A percentile compares a stretch with the other conserved stretches of the same genome.
Evolutionary conservation across 2,329 filamentous ascomycete species (phyloP).

Genomic region (Botrytis fabae): DNA sequence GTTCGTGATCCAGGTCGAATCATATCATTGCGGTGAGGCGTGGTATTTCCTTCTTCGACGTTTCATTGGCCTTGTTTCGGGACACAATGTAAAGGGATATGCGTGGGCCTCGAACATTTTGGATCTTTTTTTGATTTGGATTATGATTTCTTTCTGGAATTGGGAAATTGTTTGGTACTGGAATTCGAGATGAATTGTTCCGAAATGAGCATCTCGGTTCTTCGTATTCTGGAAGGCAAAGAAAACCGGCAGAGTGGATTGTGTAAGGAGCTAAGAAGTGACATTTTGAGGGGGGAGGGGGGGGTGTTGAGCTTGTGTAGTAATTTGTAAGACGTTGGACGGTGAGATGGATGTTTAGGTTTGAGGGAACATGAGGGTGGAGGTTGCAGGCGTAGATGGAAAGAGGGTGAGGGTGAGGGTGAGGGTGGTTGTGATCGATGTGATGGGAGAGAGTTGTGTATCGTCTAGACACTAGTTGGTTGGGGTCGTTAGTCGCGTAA

Average conservation of each 20-base stretch:
- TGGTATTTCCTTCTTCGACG: background rate
- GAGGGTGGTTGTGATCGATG: background rate
- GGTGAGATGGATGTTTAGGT: background rate
- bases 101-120: conserved; percentile 11
- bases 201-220: conserved; percentile 15
- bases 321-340: conserved; percentile 11
- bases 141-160: background rate
- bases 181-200: background rate
- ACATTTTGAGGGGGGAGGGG: conserved; percentile 1
- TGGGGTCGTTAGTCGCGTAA: background rate
- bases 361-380: background rate
- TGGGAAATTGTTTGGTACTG: background rate
- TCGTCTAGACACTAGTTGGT: background rate
- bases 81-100: background rate
- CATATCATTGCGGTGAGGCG: conserved; percentile 9
- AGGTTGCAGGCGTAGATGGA: background rate
- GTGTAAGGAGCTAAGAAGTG: background rate
- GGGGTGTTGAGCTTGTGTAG: background rate
- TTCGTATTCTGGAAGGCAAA: conserved; percentile 18
- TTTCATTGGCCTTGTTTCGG: background rate
- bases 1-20: conserved; percentile 5
- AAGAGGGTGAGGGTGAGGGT: no score
- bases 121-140: background rate
- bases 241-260: conserved; percentile 18
- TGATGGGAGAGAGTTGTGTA: background rate